Conservation (phyloP, 2,329 filamentous ascomycete species). For the Colletotrichum cereale region DNA sequence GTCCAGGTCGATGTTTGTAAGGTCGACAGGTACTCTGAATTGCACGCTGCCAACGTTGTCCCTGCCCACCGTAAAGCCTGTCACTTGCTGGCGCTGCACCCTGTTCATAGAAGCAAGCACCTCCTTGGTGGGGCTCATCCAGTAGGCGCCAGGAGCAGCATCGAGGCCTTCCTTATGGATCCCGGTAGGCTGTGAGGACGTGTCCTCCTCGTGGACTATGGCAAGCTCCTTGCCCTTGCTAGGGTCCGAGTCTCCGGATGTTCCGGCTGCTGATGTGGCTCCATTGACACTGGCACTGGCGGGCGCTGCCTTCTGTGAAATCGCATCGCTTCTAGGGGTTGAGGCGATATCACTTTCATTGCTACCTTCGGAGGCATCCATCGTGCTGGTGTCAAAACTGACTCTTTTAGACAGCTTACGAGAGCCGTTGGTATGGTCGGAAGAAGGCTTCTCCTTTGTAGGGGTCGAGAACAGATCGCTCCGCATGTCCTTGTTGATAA, state of each 20-base stretch:
- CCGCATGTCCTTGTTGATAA: conserved; percentile 89
- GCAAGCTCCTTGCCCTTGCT: conserved; percentile 81
- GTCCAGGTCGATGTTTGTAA: conserved; percentile 83
- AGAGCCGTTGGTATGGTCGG: conserved; percentile 57
- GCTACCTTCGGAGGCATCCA: conserved; percentile 48
- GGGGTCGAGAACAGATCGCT: conserved; percentile 77
- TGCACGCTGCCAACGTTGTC: conserved; percentile 83
- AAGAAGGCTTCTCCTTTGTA: conserved; percentile 61
- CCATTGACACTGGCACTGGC: conserved; percentile 21
- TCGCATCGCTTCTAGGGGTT: conserved; percentile 4
- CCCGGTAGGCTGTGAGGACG: conserved; percentile 48
- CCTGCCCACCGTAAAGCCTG: conserved; percentile 84
- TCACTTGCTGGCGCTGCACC: conserved; percentile 80
- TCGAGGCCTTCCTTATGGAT: conserved; percentile 49
- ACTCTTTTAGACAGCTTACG: conserved; percentile 84
- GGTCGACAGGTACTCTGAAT: conserved; percentile 86
- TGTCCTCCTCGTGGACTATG: conserved; percentile 80
- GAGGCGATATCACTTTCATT: conserved; percentile 17
- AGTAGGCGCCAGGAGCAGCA: conserved; percentile 81
- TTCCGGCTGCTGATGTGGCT: conserved; percentile 54
- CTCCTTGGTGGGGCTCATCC: conserved; percentile 82
- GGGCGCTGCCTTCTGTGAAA: conserved; percentile 18
- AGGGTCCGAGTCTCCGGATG: conserved; percentile 73
- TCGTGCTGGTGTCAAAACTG: conserved; percentile 83
- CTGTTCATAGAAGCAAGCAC: conserved; percentile 85